phyloP scores from a whole-genome alignment of 352 stramenopile genomes.

The Phytophthora sp. region DNA sequence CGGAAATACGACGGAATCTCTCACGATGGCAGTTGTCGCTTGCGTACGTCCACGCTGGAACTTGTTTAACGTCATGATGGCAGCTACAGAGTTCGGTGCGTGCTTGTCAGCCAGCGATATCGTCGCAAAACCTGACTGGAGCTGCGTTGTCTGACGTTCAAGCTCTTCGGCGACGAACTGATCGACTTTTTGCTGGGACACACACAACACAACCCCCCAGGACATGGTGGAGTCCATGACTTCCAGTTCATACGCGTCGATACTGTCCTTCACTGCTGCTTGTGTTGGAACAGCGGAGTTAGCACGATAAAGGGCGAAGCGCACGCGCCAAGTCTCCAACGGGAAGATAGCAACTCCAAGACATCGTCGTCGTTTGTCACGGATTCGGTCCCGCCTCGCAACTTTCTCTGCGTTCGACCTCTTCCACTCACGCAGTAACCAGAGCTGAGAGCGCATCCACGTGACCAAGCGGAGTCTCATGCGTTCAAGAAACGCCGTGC shows the following conservation, averaged over 20 bases:
- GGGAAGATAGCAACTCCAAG: constrained; percentile 35
- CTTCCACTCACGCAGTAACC: constrained; percentile 57
- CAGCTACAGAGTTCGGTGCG: neutral
- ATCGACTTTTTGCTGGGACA: constrained; percentile 23
- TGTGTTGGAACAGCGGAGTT: neutral
- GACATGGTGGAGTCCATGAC: constrained; percentile 26
- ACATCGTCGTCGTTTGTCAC: constrained; percentile 45
- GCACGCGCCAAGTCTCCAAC: constrained; percentile 40
- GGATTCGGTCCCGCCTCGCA: constrained; percentile 49
- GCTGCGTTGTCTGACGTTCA: constrained; percentile 19
- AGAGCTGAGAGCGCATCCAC: constrained; percentile 57
- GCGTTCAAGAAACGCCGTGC: constrained; percentile 37
- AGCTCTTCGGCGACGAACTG: constrained; percentile 23
- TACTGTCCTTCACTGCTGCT: neutral
- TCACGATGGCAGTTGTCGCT: neutral
- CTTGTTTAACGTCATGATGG: neutral
- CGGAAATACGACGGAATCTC: constrained; percentile 25
- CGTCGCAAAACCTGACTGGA: neutral
- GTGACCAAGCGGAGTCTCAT: constrained; percentile 53
- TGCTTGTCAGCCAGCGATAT: neutral
- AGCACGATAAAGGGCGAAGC: constrained; percentile 50
- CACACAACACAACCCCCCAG: constrained; percentile 15
- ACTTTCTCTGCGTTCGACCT: constrained; percentile 48
- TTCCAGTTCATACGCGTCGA: constrained; percentile 34
- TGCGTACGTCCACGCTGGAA: constrained; percentile 1